Conservation (phyloP, 352 stramenopile species). For the Halophytophthora batemanensis region DNA sequence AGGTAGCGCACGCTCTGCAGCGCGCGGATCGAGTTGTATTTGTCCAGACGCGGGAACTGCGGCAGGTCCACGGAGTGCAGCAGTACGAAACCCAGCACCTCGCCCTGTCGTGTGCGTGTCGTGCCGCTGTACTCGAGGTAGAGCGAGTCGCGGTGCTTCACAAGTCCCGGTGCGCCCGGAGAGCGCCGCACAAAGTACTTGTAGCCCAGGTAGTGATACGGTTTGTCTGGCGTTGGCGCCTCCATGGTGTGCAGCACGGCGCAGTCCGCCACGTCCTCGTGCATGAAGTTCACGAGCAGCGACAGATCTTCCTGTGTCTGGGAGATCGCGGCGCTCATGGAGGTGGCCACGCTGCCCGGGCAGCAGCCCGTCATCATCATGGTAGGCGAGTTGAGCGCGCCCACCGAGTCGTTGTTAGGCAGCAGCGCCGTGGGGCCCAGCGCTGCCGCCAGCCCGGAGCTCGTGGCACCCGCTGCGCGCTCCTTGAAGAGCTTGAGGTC, state of each 20-base stretch:
- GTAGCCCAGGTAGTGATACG: slow-evolving; percentile 52
- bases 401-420: slow-evolving; percentile 29
- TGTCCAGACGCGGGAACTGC: slow-evolving; percentile 33
- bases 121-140: slow-evolving; percentile 48
- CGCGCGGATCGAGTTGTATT: slow-evolving; percentile 47
- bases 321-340: slow-evolving; percentile 40
- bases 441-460: slow-evolving; percentile 20
- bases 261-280: slow-evolving; percentile 28
- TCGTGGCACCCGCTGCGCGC: slow-evolving; percentile 25
- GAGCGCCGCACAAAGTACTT: slow-evolving; percentile 55
- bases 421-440: slow-evolving; percentile 30
- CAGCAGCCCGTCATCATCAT: slow-evolving; percentile 46
- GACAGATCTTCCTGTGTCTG: slow-evolving; percentile 44
- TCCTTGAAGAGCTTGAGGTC: slow-evolving; percentile 52
- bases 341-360: slow-evolving; percentile 40
- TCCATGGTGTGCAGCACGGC: slow-evolving; percentile 30
- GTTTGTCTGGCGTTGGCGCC: slow-evolving; percentile 23
- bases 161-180: slow-evolving; percentile 24
- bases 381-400: slow-evolving; percentile 17
- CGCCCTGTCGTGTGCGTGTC: slow-evolving; percentile 25
- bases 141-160: slow-evolving; percentile 46
- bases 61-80: slow-evolving; percentile 50
- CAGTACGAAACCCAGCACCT: slow-evolving; percentile 46
- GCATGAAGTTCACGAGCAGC: slow-evolving; percentile 41
- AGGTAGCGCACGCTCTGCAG: slow-evolving; percentile 39